Evolutionary conservation across 371 early-diverging fungal species (phyloP).

Genomic region (Entomophthora muscae): DNA sequence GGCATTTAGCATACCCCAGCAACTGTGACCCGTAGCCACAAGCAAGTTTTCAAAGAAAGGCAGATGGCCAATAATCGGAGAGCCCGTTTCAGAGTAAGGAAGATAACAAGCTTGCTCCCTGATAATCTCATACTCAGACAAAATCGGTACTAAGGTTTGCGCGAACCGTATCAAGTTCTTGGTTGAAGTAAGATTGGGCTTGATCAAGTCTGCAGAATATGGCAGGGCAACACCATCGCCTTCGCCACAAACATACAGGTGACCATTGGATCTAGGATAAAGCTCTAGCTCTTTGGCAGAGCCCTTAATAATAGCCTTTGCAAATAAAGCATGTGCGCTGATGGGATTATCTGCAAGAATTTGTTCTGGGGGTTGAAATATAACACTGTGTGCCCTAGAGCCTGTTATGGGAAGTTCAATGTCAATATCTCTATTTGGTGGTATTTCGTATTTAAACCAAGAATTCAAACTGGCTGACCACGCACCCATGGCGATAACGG

Average conservation of each 20-base stretch:
- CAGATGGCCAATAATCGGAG: constrained; percentile 38
- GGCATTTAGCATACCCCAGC: constrained; percentile 55
- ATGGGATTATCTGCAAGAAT: constrained; percentile 9
- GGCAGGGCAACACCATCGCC: constrained; percentile 27
- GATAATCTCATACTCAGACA: constrained; percentile 15
- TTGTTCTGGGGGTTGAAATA: constrained; percentile 14
- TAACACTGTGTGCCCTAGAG: constrained; percentile 24
- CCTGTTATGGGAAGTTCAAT: constrained; percentile 18
- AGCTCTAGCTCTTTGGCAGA: constrained; percentile 25
- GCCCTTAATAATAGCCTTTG: constrained; percentile 14
- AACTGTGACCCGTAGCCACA: constrained; percentile 44
- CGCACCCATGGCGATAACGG: constrained; percentile 29
- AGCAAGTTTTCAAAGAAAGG: constrained; percentile 23
- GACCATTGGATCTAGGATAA: constrained; percentile 38
- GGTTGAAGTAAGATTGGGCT: constrained; percentile 16
- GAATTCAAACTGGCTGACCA: constrained; percentile 20
- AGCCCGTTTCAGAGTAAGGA: constrained; percentile 29
- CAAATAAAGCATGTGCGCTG: constrained; percentile 25
- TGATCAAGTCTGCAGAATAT: constrained; percentile 21
- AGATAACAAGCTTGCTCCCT: constrained; percentile 39
- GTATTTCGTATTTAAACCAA: constrained; percentile 10
- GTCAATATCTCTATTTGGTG: constrained; percentile 10
- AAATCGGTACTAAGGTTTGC: constrained; percentile 20
- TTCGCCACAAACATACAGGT: constrained; percentile 47
- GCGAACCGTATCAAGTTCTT: constrained; percentile 14